Evolutionary conservation across 306 rosid genomes (phyloP), one percentile per base, ranked within the genome.

Genomic region (Trifolium fragiferum): DNA sequence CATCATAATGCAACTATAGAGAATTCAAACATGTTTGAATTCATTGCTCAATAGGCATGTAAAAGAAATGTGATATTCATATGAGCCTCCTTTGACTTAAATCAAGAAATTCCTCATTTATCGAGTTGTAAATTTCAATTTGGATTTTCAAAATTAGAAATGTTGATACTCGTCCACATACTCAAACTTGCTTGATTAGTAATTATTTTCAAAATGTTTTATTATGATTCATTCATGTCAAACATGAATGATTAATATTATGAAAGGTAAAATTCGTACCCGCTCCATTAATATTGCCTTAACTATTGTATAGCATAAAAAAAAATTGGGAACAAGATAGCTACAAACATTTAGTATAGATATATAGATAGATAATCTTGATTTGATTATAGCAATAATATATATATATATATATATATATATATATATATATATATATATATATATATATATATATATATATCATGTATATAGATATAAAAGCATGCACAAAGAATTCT

Each of bases 401-500:
- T n/a, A n/a, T n/a, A n/a, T n/a, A n/a, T n/a, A n/a, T n/a, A n/a
- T n/a, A n/a, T n/a, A n/a, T n/a, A n/a, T n/a, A n/a, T n/a, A n/a
- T n/a, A n/a, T n/a, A n/a, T n/a, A n/a, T n/a, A n/a, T n/a, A n/a
- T n/a, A n/a, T n/a, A n/a, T n/a, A n/a, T n/a, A n/a, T n/a, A n/a
- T n/a, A n/a, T n/a, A n/a, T n/a, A n/a, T n/a, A n/a, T n/a, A n/a
- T n/a, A n/a, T n/a, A n/a, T n/a, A n/a, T n/a, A n/a, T n/a, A n/a
- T n/a, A n/a, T n/a, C n/a, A n/a, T n/a, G n/a, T n/a, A n/a, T n/a
- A n/a, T n/a, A 44, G 51, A 14, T 46, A 46, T 14, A 1, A 4
- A 47, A 47, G 18, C 68, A 58, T 65, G 46, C 57, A 57, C 41
- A 76, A 47, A 23, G 4, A 70, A 61, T 40, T 58, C n/a, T 11